Percentiles rank a stretch among this genome's conserved stretches.
phyloP scores from a whole-genome alignment of 2,329 filamentous ascomycete genomes.

The Cordyceps pruinosa region DNA sequence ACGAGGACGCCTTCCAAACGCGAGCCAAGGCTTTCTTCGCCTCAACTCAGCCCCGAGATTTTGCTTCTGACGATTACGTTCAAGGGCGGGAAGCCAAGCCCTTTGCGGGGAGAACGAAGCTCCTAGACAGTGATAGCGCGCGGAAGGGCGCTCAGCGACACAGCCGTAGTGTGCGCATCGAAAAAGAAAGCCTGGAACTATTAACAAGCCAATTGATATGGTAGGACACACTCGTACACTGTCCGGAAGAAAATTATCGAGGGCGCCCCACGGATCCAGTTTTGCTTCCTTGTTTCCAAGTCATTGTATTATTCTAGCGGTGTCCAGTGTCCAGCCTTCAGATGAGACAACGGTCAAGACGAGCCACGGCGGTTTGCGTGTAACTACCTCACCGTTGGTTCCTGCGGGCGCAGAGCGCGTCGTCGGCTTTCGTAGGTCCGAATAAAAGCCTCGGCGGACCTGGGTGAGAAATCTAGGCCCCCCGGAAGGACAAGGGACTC shows the following conservation, averaged over 20 bases:
- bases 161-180: not conserved
- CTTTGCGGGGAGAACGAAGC: not conserved
- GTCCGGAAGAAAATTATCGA: not conserved
- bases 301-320: not conserved
- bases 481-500: not conserved
- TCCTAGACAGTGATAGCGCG: not conserved
- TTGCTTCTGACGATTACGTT: conserved; percentile 2
- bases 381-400: not conserved
- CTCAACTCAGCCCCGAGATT: not conserved
- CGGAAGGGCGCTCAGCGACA: not conserved
- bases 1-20: not conserved
- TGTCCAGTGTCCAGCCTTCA: not conserved
- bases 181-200: conserved; percentile 6
- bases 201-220: not conserved
- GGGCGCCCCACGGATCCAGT: not conserved
- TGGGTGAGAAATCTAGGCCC: conserved; percentile 4
- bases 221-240: not conserved
- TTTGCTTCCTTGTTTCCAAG: not conserved
- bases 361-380: not conserved
- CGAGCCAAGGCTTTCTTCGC: not conserved
- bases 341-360: conserved; percentile 1
- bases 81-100: conserved; percentile 1
- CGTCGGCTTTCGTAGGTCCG: not conserved
- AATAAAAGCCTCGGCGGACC: not conserved
- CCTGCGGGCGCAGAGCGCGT: conserved; percentile 1